Base-by-base conservation (phyloP, 768 basidiomycete species). In the Hemileccinum rubropunctum region DNA sequence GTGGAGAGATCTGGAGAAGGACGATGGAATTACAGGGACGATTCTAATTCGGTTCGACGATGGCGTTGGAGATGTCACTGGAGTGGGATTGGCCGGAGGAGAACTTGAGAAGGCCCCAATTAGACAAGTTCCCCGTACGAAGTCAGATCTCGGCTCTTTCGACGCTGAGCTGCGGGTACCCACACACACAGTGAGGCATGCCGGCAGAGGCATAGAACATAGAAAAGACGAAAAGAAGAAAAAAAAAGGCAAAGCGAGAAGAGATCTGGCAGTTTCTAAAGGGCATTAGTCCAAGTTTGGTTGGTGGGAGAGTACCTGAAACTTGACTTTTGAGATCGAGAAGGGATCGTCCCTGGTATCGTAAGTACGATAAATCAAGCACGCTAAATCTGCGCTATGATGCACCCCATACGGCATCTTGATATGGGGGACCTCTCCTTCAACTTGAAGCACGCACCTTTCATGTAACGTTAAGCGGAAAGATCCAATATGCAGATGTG, bases 401-500 rank as follows among this genome's bases (percentile, higher is more conserved):
- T 60, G 57, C 63, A 56, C 44, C 58, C 51, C 53, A 57, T 68
- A 67, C 66, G 66, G 66, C 66, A 68, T 64, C 62, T 48, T 57
- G 66, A 62, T 64, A 64, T 58, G 52, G 55, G 50, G 54, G 42
- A 45, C 58, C 54, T 47, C 52, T 3, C 61, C 51, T 53, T 50
- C 54, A 49, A 53, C 56, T 46, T 56, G 48, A 55, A 56, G 62
- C 66, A 63, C 61, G 63, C 63, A 55, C 54, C 56, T 61, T 68
- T 68, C 63, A 69, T 68, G 53, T 66, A 64, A 67, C 66, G 67
- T 36, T 59, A 68, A 66, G 63, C 57, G 68, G 68, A 70, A 61
- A 69, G 63, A 66, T 61, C 61, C 23, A 47, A 43, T 56, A 66
- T 60, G 67, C 47, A 62, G 65, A 66, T 68, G 61, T 58, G 58